Base-by-base conservation (phyloP, 345 rosid genomes). In the Salix viminalis region DNA sequence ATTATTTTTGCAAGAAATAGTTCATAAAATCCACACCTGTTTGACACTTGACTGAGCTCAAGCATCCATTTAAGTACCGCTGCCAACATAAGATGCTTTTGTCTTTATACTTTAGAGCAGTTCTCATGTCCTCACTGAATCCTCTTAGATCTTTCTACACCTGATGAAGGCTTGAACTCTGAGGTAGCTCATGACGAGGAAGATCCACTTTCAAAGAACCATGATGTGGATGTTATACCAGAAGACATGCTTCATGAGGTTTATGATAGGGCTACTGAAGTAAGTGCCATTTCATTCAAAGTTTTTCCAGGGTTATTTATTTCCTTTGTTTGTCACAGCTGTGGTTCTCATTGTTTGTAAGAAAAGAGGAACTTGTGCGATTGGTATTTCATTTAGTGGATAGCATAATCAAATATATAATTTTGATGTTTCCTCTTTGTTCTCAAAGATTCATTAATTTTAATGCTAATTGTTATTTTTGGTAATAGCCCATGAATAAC, bases 241-340 rank as follows among this genome's bases (percentile, higher is more conserved):
- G 89, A 92, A 79, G 87, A 76, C 37, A 79, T 93, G 80, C 84
- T 91, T 79, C 71, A 85, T 28, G 92, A 91, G 83, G 79, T 89
- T 67, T 84, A 84, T 68, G 85, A 84, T 78, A 82, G 81, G 67
- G 89, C 86, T 61, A 77, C 76, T 70, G 85, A 86, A 69, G 92
- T 87, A 54, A 84, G 86, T 65, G 37, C 50, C 52, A n/a, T 21
- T 67, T 70, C 52, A 50, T 77, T 44, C 34, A 24, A 64, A 10
- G 50, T 46, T 46, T 14, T 46, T 46, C 18, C 10, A 23, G 7
- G 7, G 66, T 62, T 62, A 26, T 62, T 12, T 46, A 46, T 46
- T 46, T 14, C 50, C 18, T 13, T 46, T 58, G 70, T 30, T 36
- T 77, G 52, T 3, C 39, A 10, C 44, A 62, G 2, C 7, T 64